Conservation (phyloP, 108 stramenopile species). For the Cyclotella choctawhatcheeana region DNA sequence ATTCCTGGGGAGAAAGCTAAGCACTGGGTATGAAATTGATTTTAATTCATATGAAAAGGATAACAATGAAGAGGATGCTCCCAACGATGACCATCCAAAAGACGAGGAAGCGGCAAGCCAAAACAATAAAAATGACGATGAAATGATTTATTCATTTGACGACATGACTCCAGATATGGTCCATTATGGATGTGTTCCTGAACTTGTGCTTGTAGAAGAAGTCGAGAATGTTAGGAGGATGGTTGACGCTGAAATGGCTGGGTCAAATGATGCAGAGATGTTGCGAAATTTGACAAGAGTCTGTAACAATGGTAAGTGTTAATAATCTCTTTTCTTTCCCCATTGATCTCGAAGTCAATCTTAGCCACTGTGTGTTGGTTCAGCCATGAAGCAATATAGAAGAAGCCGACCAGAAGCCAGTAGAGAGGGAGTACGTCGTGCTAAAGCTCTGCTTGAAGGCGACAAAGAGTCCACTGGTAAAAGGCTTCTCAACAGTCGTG, state of each 20-base stretch:
- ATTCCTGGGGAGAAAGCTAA: slow-evolving; percentile 90
- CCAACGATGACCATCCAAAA: too few relatives aligned
- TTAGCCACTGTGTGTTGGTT: too few relatives aligned
- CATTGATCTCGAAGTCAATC: too few relatives aligned
- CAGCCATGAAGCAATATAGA: slow-evolving; percentile 95
- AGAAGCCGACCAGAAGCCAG: slow-evolving; percentile 92
- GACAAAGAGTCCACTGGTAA: slow-evolving; percentile 67
- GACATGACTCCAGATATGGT: slow-evolving; percentile 97
- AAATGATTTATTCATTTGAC: slow-evolving; percentile 78
- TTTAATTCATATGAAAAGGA: slow-evolving; percentile 33
- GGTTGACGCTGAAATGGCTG: slow-evolving; percentile 79
- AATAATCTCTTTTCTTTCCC: too few relatives aligned
- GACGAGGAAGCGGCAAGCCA: slow-evolving; percentile 7
- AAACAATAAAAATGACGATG: slow-evolving; percentile 31
- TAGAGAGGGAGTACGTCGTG: slow-evolving; percentile 79
- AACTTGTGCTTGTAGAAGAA: slow-evolving; percentile 89
- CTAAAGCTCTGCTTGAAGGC: slow-evolving; percentile 87
- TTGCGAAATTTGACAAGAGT: slow-evolving; percentile 67
- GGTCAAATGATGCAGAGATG: slow-evolving; percentile 70
- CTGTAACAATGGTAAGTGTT: slow-evolving; percentile 66
- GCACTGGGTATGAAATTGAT: slow-evolving; percentile 44
- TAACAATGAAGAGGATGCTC: slow-evolving; percentile 27
- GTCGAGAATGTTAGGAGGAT: slow-evolving; percentile 91
- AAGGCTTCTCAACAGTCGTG: slow-evolving; percentile 53
- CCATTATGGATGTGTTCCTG: slow-evolving; percentile 96